These are phyloP conservation scores for Neurospora discreta DNA, from an alignment of 495 filamentous ascomycete species.

Conservation along the genomic window DNA sequence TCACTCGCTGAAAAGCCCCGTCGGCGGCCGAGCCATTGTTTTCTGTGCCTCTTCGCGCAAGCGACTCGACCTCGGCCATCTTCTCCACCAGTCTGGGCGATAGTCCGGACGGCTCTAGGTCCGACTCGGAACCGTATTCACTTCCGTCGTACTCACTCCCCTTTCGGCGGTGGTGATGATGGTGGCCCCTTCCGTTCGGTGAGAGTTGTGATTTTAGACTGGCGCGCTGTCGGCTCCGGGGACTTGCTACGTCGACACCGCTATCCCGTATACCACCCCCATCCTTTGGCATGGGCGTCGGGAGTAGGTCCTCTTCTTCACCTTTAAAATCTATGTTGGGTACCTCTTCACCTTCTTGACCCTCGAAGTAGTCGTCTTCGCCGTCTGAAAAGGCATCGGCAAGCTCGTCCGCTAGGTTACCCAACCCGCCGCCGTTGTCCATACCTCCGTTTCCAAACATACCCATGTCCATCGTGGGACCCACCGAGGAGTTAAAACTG, in stretches of 20 bases:
- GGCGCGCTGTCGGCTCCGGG: conserved; percentile 13
- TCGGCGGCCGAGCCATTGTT: conserved; percentile 59
- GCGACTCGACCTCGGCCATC: conserved; percentile 66
- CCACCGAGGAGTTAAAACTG: conserved; percentile 36
- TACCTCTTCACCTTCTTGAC: conserved; percentile 26
- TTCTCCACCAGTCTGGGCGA: conserved; percentile 60
- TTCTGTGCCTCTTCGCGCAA: conserved; percentile 62
- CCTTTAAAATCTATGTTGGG: conserved; percentile 19
- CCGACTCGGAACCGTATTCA: conserved; percentile 60
- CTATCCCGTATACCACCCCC: conserved; percentile 27
- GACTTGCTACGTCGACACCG: conserved; percentile 35
- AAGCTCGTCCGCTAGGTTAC: conserved; percentile 75
- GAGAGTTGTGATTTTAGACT: conserved; percentile 28
- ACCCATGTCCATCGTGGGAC: conserved; percentile 31
- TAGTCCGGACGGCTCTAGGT: conserved; percentile 59
- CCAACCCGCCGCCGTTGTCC: conserved; percentile 49
- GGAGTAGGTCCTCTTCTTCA: conserved; percentile 3
- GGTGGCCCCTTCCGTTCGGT: conserved; percentile 21
- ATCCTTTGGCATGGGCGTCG: background rate
- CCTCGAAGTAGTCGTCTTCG: conserved; percentile 47
- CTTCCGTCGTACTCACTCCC: conserved; percentile 48
- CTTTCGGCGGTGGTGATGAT: conserved; percentile 25
- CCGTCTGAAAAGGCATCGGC: conserved; percentile 48
- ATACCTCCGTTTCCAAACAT: conserved; percentile 32
- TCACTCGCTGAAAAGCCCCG: conserved; percentile 56